Evolutionary conservation across 2,329 filamentous ascomycete species (phyloP).

Genomic region (Tolypocladium tropicale): DNA sequence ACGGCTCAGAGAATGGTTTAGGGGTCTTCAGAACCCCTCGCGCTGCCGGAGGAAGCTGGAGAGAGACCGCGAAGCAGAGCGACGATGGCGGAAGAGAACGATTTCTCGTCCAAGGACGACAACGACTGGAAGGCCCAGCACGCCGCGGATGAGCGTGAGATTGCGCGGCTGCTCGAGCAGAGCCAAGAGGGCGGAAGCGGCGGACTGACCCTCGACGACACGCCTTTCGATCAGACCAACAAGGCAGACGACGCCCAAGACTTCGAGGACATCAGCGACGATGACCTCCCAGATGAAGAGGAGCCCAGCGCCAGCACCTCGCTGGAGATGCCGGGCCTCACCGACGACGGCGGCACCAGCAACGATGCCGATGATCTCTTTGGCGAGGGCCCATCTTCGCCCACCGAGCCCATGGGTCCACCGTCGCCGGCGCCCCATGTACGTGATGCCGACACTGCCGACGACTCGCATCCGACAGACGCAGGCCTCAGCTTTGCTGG

Average conservation of each 20-base stretch:
- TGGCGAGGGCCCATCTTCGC: slow-evolving; percentile 48
- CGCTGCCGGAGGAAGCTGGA: slow-evolving; percentile 5
- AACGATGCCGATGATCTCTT: slow-evolving; percentile 59
- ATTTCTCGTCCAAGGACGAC: slow-evolving; percentile 25
- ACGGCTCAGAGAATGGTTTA: neutral
- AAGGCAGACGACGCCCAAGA: slow-evolving; percentile 92
- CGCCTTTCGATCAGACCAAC: slow-evolving; percentile 51
- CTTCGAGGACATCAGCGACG: slow-evolving; percentile 83
- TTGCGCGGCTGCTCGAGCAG: slow-evolving; percentile 33
- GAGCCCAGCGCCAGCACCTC: slow-evolving; percentile 36
- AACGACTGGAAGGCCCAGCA: slow-evolving; percentile 31
- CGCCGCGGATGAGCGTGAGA: slow-evolving; percentile 37
- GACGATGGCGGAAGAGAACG: slow-evolving; percentile 22
- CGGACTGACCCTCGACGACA: slow-evolving; percentile 31
- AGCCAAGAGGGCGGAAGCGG: slow-evolving; percentile 27
- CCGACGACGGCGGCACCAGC: slow-evolving; percentile 50
- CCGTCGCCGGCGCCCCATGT: slow-evolving; percentile 34
- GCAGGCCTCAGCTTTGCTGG: slow-evolving; percentile 24
- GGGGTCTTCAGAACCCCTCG: neutral
- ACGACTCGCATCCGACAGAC: slow-evolving; percentile 21
- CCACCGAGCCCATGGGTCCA: slow-evolving; percentile 29
- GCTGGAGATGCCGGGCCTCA: slow-evolving; percentile 41
- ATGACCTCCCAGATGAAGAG: slow-evolving; percentile 80
- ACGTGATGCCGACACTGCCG: slow-evolving; percentile 26
- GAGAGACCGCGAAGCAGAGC: slow-evolving; percentile 3